Conservation (phyloP, 176 grass and related monocot genomes). For the Puccinellia tenuiflora region DNA sequence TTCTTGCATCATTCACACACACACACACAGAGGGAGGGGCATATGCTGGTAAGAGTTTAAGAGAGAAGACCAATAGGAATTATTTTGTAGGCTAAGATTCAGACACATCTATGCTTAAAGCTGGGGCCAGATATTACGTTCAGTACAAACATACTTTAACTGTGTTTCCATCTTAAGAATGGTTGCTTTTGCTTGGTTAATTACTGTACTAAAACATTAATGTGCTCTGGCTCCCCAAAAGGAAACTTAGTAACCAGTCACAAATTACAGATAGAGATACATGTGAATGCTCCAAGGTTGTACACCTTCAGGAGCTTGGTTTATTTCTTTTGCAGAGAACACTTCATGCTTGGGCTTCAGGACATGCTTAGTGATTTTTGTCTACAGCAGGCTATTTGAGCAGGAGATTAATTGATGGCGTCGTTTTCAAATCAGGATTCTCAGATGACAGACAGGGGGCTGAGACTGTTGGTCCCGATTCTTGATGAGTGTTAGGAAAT, state of each 20-base stretch:
- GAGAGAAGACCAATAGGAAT: too few species aligned
- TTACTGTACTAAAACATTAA: neutral
- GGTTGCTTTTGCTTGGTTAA: neutral
- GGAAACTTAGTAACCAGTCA: neutral
- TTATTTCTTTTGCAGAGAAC: slow-evolving; percentile 44
- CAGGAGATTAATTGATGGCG: neutral
- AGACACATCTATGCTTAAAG: neutral
- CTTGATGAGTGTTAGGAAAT: neutral
- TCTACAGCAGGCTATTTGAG: neutral
- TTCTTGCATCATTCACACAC: too few species aligned
- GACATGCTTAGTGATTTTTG: slow-evolving; percentile 56
- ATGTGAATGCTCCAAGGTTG: slow-evolving; percentile 59
- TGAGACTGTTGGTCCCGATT: neutral
- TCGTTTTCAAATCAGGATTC: neutral
- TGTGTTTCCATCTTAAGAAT: neutral
- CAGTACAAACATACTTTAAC: neutral
- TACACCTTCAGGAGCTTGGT: slow-evolving; percentile 50
- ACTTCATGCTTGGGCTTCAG: slow-evolving; percentile 71
- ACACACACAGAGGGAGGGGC: too few species aligned
- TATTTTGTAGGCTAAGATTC: too few species aligned
- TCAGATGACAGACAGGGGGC: neutral
- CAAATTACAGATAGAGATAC: slow-evolving; percentile 31
- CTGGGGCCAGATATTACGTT: neutral
- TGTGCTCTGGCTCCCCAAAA: neutral
- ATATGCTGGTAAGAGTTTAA: too few species aligned